Evolutionary conservation across 2,329 filamentous ascomycete genomes (phyloP).

Genomic region (Scytalidium lignicola): DNA sequence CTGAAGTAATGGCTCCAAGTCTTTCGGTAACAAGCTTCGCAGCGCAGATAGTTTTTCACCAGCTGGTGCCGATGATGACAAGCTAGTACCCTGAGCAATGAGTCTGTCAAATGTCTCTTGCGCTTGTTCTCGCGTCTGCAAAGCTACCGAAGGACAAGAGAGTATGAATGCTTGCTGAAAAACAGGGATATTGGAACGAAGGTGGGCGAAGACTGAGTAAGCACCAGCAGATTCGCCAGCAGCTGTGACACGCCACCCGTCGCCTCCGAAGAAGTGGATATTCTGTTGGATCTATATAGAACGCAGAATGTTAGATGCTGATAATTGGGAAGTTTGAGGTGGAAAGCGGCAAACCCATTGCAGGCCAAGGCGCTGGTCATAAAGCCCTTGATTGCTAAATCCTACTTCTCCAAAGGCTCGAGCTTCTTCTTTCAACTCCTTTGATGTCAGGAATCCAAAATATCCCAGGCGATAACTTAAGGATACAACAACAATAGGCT

Average conservation of each 20-base stretch:
- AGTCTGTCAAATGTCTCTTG: not conserved
- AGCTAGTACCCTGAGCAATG: not conserved
- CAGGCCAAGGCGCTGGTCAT: slow-evolving; percentile 5
- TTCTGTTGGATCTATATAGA: slow-evolving; percentile 21
- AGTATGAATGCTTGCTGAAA: not conserved
- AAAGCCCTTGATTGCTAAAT: slow-evolving; percentile 3
- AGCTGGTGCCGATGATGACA: not conserved
- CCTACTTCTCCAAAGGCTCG: not conserved
- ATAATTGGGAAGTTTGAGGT: not conserved
- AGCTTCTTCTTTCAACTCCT: slow-evolving; percentile 4
- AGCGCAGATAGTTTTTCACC: not conserved
- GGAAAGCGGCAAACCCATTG: not conserved
- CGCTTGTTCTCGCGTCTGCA: not conserved
- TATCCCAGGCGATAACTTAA: slow-evolving; percentile 39
- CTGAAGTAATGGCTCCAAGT: not conserved
- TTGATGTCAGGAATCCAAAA: slow-evolving; percentile 15
- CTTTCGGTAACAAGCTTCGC: not conserved
- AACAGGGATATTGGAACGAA: not conserved
- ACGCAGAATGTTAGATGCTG: not conserved
- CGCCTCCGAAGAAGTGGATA: slow-evolving; percentile 25
- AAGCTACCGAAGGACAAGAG: not conserved
- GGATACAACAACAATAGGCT: slow-evolving; percentile 32
- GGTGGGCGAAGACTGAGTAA: slow-evolving; percentile 3
- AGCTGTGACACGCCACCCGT: slow-evolving; percentile 21
- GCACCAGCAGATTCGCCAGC: slow-evolving; percentile 6